phyloP scores from a whole-genome alignment of 148 eudicot species.

The Vaccinium myrtillus region DNA sequence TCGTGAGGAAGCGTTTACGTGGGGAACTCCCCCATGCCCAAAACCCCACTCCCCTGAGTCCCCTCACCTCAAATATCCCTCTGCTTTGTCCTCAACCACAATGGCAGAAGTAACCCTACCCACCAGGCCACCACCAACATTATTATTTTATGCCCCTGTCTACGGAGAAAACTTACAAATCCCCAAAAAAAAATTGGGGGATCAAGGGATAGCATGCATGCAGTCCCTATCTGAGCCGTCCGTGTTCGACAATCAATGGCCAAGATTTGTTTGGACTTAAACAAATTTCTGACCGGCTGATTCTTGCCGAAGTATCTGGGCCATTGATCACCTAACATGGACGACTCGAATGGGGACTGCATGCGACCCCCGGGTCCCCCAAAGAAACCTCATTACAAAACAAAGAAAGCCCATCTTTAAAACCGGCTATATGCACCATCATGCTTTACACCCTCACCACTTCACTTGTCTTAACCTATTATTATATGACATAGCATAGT shows the following conservation, averaged over 20 bases:
- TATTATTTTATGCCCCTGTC: not conserved
- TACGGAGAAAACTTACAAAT: not conserved
- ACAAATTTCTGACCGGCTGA: too few species aligned
- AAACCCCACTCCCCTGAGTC: not conserved
- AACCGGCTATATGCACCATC: not conserved
- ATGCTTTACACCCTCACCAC: not conserved
- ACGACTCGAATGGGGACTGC: too few species aligned
- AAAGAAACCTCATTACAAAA: not conserved
- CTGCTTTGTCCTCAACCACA: slow-evolving; percentile 19
- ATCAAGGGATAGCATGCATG: too few species aligned
- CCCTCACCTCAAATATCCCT: slow-evolving; percentile 23
- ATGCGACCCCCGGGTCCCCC: too few species aligned
- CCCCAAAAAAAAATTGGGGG: not conserved
- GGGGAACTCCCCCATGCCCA: slow-evolving; percentile 13
- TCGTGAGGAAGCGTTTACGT: slow-evolving; percentile 22
- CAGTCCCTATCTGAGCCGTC: too few species aligned
- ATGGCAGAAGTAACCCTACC: not conserved
- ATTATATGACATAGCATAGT: not conserved
- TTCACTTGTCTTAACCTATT: not conserved
- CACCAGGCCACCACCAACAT: not conserved
- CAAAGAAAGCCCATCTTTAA: slow-evolving; percentile 16
- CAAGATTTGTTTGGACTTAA: too few species aligned
- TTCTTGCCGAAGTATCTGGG: too few species aligned
- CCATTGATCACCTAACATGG: too few species aligned
- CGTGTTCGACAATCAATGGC: too few species aligned